Evolutionary conservation across 2,329 filamentous ascomycete species (phyloP).

Genomic region (Samsoniella hepiali): DNA sequence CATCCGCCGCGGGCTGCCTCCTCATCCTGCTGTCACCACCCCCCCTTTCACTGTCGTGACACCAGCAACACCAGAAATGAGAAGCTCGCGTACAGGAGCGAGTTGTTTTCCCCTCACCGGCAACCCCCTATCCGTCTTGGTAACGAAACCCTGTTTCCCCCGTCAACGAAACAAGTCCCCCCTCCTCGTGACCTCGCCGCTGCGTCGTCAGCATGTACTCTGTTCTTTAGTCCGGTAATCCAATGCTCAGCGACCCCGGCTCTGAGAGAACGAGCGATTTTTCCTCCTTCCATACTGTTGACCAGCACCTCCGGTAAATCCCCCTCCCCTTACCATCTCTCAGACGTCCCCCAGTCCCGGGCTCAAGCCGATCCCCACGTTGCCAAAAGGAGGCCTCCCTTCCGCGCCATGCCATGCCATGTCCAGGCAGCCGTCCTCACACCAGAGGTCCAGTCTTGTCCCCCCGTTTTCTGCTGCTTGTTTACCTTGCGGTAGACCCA

Average conservation of each 20-base stretch:
- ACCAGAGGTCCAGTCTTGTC: background rate
- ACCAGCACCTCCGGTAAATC: background rate
- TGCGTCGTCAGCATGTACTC: slow-evolving; percentile 50
- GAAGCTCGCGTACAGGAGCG: background rate
- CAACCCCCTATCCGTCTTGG: background rate
- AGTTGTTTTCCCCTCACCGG: background rate
- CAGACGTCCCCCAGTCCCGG: background rate
- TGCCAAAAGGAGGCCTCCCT: slow-evolving; percentile 6
- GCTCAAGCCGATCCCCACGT: background rate
- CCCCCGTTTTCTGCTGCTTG: background rate
- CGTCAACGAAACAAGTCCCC: background rate
- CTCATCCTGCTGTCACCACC: background rate
- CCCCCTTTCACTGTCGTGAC: background rate
- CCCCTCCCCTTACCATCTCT: background rate
- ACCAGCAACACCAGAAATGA: background rate
- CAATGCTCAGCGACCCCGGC: slow-evolving; percentile 55
- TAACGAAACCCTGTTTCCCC: background rate
- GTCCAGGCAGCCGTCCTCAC: background rate
- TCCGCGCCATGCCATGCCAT: background rate
- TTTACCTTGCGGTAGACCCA: background rate
- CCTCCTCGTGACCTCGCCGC: background rate
- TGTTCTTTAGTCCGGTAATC: slow-evolving; percentile 61
- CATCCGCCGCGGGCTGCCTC: background rate
- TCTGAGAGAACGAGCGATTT: slow-evolving; percentile 59
- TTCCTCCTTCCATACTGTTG: slow-evolving; percentile 16